Conservation (phyloP, 495 filamentous ascomycete genomes). For the Neurospora sublineolata region DNA sequence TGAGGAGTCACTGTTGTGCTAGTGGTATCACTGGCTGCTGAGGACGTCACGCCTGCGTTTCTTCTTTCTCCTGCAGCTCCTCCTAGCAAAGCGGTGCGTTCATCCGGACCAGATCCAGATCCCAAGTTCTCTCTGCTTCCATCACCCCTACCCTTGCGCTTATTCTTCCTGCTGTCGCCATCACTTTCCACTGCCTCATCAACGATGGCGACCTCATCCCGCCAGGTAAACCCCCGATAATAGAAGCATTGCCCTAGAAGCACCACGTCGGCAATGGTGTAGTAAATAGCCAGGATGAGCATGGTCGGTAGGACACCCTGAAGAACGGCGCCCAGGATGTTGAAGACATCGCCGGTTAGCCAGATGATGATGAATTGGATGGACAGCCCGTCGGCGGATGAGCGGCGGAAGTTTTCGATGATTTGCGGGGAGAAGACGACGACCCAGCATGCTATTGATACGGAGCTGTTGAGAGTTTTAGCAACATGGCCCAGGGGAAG, state of each 20-base stretch:
- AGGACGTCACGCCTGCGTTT: background rate
- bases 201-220: conserved; percentile 27
- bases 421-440: conserved; percentile 97
- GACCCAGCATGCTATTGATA: conserved; percentile 95
- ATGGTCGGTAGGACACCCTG: conserved; percentile 94
- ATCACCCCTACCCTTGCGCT: background rate
- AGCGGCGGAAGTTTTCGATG: conserved; percentile 81
- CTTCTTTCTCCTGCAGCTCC: background rate
- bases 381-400: conserved; percentile 79
- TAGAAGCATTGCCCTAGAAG: conserved; percentile 84
- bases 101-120: conserved; percentile 12
- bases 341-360: conserved; percentile 91
- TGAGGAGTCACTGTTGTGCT: background rate
- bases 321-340: conserved; percentile 83
- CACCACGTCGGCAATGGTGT: conserved; percentile 86
- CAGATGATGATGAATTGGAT: conserved; percentile 84
- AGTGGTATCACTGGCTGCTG: background rate
- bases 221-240: conserved; percentile 72
- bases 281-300: conserved; percentile 89
- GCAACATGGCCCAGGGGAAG: too few species aligned
- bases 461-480: conserved; percentile 45
- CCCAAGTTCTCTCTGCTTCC: background rate
- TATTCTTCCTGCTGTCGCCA: background rate
- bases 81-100: conserved; percentile 22
- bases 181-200: too few species aligned